Evolutionary conservation across 768 basidiomycete species (phyloP), one percentile per base, ranked within the genome.

Genomic region (Sistotremastrum suecicum): DNA sequence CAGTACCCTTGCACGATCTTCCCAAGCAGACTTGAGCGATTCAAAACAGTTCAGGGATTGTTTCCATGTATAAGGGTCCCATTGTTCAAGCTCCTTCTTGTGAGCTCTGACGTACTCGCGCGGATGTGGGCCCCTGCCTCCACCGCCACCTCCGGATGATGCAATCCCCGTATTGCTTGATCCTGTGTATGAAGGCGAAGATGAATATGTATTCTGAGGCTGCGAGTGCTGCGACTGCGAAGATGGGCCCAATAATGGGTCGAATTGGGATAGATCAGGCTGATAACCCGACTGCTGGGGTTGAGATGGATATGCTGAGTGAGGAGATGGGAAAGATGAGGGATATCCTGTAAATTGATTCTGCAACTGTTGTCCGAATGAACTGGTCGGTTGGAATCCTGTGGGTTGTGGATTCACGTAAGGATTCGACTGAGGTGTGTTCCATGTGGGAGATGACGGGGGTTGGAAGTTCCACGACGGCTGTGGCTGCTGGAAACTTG

Each of bases 51-150:
- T 61, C 31, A 83, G 58, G 35, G 78, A 65, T 50, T 83, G 80
- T 58, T 78, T 84, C 83, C 83, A 86, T 8, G 78, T 63, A 47
- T 72, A 74, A 5, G 60, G 35, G 52, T 85, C 79, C 83, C 83
- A 86, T 5, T 71, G 63, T 51, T 85, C 85, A 30, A 88, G 66
- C 57, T 77, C 75, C 0, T 65, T 55, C 51, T 85, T 86, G 58
- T 85, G 73, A 3, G 61, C 59, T 39, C 75, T 76, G 45, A 87
- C 75, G 51, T 69, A 74, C 39, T 83, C 74, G 37, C 81, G 74
- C 0, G 85, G 85, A 52, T 88, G 85, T 29, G 63, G 66, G 29
- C 71, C 63, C 5, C 69, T 61, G 20, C 20, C 20, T 20, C 7
- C 37, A 7, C 42, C 36, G 20, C 20, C 20, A 20, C 20, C 28